These are phyloP conservation scores for Draba incana DNA, from an alignment of 345 rosid species.

Conservation along the genomic window DNA sequence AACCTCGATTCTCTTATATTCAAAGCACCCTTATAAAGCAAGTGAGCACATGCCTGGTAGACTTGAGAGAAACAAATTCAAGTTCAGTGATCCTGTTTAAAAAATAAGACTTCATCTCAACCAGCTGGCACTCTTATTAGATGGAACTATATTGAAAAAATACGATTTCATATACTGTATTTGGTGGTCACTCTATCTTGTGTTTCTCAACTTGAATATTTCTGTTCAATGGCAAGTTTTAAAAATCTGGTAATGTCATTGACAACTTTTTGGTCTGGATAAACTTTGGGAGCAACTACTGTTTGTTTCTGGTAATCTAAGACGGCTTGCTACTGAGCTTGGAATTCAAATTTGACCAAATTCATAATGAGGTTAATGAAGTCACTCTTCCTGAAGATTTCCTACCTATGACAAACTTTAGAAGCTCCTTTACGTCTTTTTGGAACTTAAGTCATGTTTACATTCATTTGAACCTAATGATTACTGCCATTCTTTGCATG, in stretches of 20 bases:
- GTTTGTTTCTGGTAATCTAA: constrained; percentile 24
- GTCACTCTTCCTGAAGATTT: constrained; percentile 29
- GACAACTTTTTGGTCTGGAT: constrained; percentile 14
- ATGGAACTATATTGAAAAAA: constrained; percentile 13
- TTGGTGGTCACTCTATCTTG: constrained; percentile 15
- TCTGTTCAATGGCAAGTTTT: not conserved
- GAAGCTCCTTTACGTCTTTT: constrained; percentile 12
- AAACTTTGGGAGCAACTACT: constrained; percentile 7
- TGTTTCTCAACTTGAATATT: constrained; percentile 20
- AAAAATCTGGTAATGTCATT: constrained; percentile 11
- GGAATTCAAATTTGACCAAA: constrained; percentile 16
- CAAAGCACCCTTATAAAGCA: not conserved
- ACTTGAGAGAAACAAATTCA: not conserved
- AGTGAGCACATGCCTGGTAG: constrained; percentile 10
- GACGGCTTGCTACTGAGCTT: constrained; percentile 9
- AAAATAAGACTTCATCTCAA: constrained; percentile 15
- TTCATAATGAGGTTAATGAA: constrained; percentile 15
- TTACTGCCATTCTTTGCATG: constrained; percentile 8
- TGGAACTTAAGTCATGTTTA: constrained; percentile 19
- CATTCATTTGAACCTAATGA: constrained; percentile 20
- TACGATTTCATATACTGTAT: constrained; percentile 20
- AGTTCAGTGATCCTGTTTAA: constrained; percentile 7
- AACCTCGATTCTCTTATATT: not conserved
- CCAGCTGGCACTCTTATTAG: constrained; percentile 2
- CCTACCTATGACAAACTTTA: constrained; percentile 19